Evolutionary conservation across 345 rosid genomes (phyloP).

Genomic region (Populus nigra): DNA sequence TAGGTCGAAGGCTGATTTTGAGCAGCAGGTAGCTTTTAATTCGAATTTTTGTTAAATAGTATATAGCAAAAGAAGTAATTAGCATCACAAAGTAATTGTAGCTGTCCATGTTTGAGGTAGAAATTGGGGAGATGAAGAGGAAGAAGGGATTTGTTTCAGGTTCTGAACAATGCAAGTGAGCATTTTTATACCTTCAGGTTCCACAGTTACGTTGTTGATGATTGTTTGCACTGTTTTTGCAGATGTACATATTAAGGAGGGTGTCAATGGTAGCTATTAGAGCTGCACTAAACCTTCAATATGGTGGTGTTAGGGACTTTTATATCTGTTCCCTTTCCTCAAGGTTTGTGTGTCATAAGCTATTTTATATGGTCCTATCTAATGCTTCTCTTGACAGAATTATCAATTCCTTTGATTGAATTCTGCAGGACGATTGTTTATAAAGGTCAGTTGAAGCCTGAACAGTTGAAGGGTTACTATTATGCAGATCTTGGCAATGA

Average conservation of each 20-base stretch:
- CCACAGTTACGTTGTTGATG: background rate
- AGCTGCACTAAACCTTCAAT: conserved; percentile 82
- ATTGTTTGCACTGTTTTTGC: conserved; percentile 19
- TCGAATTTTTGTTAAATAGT: background rate
- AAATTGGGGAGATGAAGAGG: background rate
- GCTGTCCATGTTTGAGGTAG: background rate
- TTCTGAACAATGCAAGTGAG: background rate
- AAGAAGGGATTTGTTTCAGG: background rate
- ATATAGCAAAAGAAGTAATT: background rate
- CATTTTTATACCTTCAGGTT: background rate
- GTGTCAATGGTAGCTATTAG: conserved; percentile 95
- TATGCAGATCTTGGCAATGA: conserved; percentile 98
- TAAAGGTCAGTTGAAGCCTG: conserved; percentile 95
- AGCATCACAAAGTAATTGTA: background rate
- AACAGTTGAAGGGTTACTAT: conserved; percentile 80
- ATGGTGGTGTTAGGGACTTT: conserved; percentile 83
- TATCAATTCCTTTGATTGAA: background rate
- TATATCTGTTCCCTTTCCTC: conserved; percentile 98
- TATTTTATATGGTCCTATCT: background rate
- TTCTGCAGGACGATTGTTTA: conserved; percentile 82
- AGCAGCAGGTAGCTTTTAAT: conserved; percentile 70
- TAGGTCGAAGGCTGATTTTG: conserved; percentile 75
- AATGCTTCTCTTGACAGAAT: background rate
- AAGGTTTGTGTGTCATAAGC: conserved; percentile 42
- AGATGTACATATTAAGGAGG: conserved; percentile 96